phyloP scores from a whole-genome alignment of 768 basidiomycete genomes.

The Gloeophyllum trabeum region DNA sequence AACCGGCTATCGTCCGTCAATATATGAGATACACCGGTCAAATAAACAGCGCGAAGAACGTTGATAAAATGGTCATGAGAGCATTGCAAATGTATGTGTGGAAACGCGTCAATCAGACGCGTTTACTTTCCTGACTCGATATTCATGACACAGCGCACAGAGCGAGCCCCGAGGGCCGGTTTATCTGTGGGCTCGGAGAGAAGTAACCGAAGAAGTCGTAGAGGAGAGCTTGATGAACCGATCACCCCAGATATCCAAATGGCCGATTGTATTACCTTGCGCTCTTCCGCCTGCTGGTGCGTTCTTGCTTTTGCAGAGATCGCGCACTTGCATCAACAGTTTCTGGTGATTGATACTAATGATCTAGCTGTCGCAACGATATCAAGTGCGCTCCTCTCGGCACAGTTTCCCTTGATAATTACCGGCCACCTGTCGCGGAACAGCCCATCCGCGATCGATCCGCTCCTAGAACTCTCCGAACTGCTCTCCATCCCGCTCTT shows the following conservation, averaged over 20 bases:
- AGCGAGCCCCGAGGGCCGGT: conserved; percentile 66
- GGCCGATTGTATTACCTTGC: conserved; percentile 40
- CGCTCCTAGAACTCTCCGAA: conserved; percentile 37
- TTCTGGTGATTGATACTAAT: no score
- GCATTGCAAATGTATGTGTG: conserved; percentile 60
- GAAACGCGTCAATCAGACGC: no score
- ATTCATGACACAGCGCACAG: conserved; percentile 49
- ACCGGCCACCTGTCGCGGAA: conserved; percentile 47
- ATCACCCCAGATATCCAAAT: conserved; percentile 24
- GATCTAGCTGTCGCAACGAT: conserved; percentile 26
- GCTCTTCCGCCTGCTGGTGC: conserved; percentile 31
- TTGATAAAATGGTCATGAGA: conserved; percentile 39
- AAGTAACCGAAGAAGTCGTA: conserved; percentile 57
- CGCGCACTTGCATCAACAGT: background rate
- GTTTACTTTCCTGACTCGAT: no score
- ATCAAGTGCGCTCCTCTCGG: conserved; percentile 32
- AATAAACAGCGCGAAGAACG: conserved; percentile 40
- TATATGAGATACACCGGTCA: conserved; percentile 64
- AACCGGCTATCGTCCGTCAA: conserved; percentile 57
- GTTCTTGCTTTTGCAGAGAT: conserved; percentile 14
- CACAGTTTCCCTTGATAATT: conserved; percentile 50
- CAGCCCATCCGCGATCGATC: conserved; percentile 31
- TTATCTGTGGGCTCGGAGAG: conserved; percentile 65
- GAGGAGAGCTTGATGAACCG: no score
- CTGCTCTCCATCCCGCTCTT: conserved; percentile 45